Evolutionary conservation across 2,329 filamentous ascomycete genomes (phyloP).

Genomic region (Bipolaris sorokiniana): DNA sequence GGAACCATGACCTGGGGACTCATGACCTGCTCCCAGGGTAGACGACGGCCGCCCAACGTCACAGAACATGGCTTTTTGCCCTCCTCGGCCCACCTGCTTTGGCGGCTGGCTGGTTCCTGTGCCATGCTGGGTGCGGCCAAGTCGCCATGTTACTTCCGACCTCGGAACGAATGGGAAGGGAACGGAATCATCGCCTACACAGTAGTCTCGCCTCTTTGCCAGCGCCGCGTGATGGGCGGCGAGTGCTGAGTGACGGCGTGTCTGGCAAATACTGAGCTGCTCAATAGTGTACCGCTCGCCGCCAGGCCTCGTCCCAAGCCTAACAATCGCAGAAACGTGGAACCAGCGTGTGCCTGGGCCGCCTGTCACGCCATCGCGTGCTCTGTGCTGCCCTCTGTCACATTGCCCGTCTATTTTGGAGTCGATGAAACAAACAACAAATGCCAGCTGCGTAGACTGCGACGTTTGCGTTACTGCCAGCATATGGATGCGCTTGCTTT

Average conservation of each 20-base stretch:
- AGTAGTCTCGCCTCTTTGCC: neutral
- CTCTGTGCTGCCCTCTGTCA: neutral
- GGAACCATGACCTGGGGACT: slow-evolving; percentile 3
- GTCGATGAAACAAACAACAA: neutral
- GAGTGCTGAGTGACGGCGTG: slow-evolving; percentile 1
- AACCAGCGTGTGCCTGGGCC: neutral
- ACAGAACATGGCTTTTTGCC: slow-evolving; percentile 1
- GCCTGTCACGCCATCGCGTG: slow-evolving; percentile 2
- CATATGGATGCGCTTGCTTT: slow-evolving; percentile 1
- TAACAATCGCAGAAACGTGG: neutral
- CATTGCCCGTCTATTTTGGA: neutral
- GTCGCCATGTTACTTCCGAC: slow-evolving; percentile 21
- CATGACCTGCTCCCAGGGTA: neutral
- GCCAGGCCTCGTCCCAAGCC: neutral
- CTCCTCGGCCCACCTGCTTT: slow-evolving; percentile 10
- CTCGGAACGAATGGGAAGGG: slow-evolving; percentile 23
- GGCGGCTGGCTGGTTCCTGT: slow-evolving; percentile 1
- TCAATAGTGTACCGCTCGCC: neutral
- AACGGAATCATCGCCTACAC: slow-evolving; percentile 8
- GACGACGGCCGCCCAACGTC: slow-evolving; percentile 9
- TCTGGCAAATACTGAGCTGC: too few species aligned
- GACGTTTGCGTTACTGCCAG: too few species aligned
- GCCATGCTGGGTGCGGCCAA: neutral
- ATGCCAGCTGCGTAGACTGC: neutral
- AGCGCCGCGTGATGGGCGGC: slow-evolving; percentile 14